phyloP scores from a whole-genome alignment of 345 rosid species.

The Mallotus nudiflorus region DNA sequence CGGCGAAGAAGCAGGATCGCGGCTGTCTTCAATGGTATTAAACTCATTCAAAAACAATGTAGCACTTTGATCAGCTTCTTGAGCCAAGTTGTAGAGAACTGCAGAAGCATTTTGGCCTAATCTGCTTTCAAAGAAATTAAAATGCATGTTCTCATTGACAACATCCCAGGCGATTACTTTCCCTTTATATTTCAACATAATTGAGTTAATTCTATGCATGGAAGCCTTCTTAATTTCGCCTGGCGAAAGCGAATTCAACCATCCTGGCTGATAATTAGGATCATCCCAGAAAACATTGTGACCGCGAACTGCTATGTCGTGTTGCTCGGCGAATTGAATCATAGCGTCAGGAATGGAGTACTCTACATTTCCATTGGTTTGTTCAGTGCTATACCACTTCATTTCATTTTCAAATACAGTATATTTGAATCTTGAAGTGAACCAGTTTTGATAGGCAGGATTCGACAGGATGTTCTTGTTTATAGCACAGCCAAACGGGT shows the following conservation, averaged over 20 bases:
- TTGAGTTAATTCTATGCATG: conserved; percentile 36
- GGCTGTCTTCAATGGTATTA: conserved; percentile 59
- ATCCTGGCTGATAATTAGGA: conserved; percentile 43
- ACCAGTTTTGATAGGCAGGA: conserved; percentile 62
- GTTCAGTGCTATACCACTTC: conserved; percentile 81
- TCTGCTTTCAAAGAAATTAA: conserved; percentile 52
- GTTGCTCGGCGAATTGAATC: conserved; percentile 45
- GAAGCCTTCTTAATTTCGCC: conserved; percentile 35
- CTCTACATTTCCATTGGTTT: conserved; percentile 41
- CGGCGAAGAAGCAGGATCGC: conserved; percentile 40
- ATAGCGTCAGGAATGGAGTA: conserved; percentile 58
- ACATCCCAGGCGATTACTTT: conserved; percentile 70
- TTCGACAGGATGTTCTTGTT: conserved; percentile 63
- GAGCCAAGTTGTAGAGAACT: conserved; percentile 34
- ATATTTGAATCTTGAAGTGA: conserved; percentile 60
- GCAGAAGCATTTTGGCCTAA: conserved; percentile 45
- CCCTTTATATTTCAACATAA: conserved; percentile 59
- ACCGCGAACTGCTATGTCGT: conserved; percentile 55
- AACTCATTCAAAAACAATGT: conserved; percentile 66
- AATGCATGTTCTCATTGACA: conserved; percentile 68
- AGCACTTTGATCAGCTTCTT: conserved; percentile 24
- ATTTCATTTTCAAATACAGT: conserved; percentile 67
- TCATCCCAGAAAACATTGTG: conserved; percentile 77
- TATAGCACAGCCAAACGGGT: conserved; percentile 68
- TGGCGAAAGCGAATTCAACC: conserved; percentile 48